Conservation (phyloP, 208 protist genomes). For the Acanthamoeba triangularis region DNA sequence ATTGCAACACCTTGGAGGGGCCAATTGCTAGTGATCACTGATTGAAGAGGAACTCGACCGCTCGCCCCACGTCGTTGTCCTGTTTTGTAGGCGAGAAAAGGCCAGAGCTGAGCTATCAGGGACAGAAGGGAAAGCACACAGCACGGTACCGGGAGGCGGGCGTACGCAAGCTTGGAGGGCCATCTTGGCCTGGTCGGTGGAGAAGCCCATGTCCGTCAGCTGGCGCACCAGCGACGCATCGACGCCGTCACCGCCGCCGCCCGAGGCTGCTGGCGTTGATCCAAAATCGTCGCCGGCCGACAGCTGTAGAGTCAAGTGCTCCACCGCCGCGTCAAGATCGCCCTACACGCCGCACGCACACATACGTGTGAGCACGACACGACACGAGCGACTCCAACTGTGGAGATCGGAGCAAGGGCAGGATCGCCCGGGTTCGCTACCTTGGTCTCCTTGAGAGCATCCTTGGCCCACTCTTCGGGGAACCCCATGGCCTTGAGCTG, state of each 20-base stretch:
- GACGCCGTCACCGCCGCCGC: neutral
- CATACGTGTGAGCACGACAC: no score
- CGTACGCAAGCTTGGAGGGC: conserved; percentile 49
- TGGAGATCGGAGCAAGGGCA: neutral
- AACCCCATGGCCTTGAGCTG: conserved; percentile 60
- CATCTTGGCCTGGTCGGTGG: conserved; percentile 3
- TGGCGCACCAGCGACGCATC: conserved; percentile 24
- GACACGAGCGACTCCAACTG: no score
- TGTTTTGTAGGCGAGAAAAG: neutral
- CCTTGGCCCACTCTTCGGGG: conserved; percentile 29
- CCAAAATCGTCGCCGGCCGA: neutral
- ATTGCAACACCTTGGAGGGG: no score
- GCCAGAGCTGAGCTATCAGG: neutral
- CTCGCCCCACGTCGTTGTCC: conserved; percentile 44
- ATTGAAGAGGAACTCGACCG: conserved; percentile 13
- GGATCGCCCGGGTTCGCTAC: neutral
- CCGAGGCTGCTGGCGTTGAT: neutral
- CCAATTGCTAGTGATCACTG: neutral
- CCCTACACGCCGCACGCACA: neutral
- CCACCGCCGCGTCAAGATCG: conserved; percentile 32
- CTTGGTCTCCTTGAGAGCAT: conserved; percentile 33
- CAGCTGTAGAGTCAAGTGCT: conserved; percentile 9
- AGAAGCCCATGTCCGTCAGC: conserved; percentile 65
- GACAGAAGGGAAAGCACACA: neutral
- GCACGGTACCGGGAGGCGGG: neutral